Percentiles rank a stretch among this genome's conserved stretches.
Conservation (phyloP, 1,284 basidiomycete genomes). For the Cryptococcus sp. region DNA sequence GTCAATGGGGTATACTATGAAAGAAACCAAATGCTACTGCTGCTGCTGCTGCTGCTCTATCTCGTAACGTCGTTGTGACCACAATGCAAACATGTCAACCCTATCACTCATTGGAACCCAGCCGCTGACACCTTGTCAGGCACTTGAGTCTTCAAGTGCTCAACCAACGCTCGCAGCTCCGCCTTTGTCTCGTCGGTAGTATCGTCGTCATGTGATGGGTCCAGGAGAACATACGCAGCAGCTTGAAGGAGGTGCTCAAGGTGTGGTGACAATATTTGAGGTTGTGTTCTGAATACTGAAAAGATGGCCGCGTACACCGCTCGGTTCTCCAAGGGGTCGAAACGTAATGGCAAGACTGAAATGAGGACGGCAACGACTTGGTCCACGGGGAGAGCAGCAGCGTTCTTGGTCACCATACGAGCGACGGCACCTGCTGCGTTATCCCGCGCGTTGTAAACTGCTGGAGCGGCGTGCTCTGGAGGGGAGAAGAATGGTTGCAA, state of each 20-base stretch:
- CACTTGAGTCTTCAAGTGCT: constrained; percentile 61
- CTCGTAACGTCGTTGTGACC: background rate
- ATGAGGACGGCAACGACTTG: constrained; percentile 81
- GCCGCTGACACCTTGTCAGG: constrained; percentile 52
- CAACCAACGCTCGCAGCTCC: constrained; percentile 74
- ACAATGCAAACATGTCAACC: background rate
- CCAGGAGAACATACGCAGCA: constrained; percentile 82
- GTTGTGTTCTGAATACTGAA: constrained; percentile 76
- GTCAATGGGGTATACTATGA: background rate
- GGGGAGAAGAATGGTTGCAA: constrained; percentile 82
- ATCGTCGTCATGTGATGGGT: constrained; percentile 70
- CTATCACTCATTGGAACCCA: constrained; percentile 34
- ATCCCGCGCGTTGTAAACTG: constrained; percentile 83
- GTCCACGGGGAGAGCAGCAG: constrained; percentile 79
- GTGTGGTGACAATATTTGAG: constrained; percentile 68
- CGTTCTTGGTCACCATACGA: constrained; percentile 83
- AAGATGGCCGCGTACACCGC: constrained; percentile 90
- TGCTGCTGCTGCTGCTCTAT: background rate
- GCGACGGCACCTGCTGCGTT: constrained; percentile 93
- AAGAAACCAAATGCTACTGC: background rate
- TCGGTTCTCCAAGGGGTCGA: constrained; percentile 85
- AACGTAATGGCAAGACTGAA: constrained; percentile 77
- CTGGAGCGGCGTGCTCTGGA: constrained; percentile 56
- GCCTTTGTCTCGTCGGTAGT: constrained; percentile 72
- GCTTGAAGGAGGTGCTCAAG: constrained; percentile 80